Evolutionary conservation across 495 filamentous ascomycete genomes (phyloP), one percentile per base, ranked within the genome.

Genomic region (Talaromyces trachyspermus): DNA sequence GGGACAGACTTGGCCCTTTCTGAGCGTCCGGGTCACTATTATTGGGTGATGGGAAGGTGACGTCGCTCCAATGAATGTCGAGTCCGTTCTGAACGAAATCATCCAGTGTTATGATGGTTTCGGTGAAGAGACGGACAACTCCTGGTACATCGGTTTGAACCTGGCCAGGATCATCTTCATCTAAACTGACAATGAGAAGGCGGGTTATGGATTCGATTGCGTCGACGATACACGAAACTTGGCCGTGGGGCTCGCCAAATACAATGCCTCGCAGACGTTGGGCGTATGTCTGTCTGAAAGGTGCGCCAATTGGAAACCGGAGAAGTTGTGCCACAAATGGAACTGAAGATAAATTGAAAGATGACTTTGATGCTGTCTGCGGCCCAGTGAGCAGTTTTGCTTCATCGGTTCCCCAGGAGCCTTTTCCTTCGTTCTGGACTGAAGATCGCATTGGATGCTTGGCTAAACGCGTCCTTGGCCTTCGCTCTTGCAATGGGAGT

Each of bases 121-220:
- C 55, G 1, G 84, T 86, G 54, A 89, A 82, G 2, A 79, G 78
- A 42, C 80, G 74, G 37, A 97, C 77, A 24, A 95, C 77, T 6
- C 60, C 57, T 5, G 86, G 77, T 2, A 96, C 78, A 55, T 91
- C 82, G 25, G 78, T 74, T 43, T 91, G 81, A 32, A 95, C 92
- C 54, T 85, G 83, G 20, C 92, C 92, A 54, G 79, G 94, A n/a
- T 71, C 71, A 61, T 99, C 92, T 65, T 99, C 92, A 8, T 68
- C 66, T 24, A 96, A 65, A 61, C 82, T 88, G 32, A 73, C 71
- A n/a, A 84, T 72, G 12, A 84, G 75, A 5, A 99, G 73, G 29
- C 66, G 69, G 8, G 78, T 76, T 30, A 97, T 65, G 1, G 83
- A 78, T 48, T 81, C 77, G 26, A 82, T 75, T 6, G 88, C 85